Evolutionary conservation across 2,329 filamentous ascomycete genomes (phyloP).

Genomic region (Colletotrichum sp.): DNA sequence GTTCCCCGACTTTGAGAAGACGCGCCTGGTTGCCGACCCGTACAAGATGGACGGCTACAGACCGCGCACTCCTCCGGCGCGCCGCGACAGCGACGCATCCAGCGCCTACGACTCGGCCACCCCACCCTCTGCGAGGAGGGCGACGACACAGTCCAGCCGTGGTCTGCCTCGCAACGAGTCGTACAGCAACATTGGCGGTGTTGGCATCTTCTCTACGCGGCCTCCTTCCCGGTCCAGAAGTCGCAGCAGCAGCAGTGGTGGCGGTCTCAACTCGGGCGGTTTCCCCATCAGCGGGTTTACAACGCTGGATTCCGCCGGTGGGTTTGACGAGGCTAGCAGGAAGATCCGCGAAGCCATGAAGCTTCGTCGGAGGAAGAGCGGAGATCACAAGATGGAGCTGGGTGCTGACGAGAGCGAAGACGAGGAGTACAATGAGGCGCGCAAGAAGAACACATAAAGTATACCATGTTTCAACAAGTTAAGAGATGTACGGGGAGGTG

Average conservation of each 20-base stretch:
- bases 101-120: conserved; percentile 43
- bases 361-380: conserved; percentile 60
- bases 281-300: conserved; percentile 77
- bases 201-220: conserved; percentile 89
- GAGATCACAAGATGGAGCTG: conserved; percentile 36
- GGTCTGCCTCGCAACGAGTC: conserved; percentile 85
- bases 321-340: conserved; percentile 82
- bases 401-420: conserved; percentile 45
- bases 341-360: conserved; percentile 88
- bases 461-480: not conserved
- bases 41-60: conserved; percentile 40
- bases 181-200: conserved; percentile 85
- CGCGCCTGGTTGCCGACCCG: conserved; percentile 69
- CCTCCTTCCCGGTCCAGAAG: conserved; percentile 81
- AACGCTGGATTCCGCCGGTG: conserved; percentile 67
- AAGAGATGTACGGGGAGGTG: not conserved
- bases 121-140: conserved; percentile 47
- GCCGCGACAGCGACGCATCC: conserved; percentile 57
- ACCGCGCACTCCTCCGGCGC: conserved; percentile 26
- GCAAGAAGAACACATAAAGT: conserved; percentile 41
- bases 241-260: conserved; percentile 72
- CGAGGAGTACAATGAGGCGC: conserved; percentile 46
- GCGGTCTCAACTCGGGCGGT: conserved; percentile 62
- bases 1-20: conserved; percentile 92
- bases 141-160: conserved; percentile 59